Conservation (phyloP, 176 grass and related monocot genomes). For the Oryza glaberrima region DNA sequence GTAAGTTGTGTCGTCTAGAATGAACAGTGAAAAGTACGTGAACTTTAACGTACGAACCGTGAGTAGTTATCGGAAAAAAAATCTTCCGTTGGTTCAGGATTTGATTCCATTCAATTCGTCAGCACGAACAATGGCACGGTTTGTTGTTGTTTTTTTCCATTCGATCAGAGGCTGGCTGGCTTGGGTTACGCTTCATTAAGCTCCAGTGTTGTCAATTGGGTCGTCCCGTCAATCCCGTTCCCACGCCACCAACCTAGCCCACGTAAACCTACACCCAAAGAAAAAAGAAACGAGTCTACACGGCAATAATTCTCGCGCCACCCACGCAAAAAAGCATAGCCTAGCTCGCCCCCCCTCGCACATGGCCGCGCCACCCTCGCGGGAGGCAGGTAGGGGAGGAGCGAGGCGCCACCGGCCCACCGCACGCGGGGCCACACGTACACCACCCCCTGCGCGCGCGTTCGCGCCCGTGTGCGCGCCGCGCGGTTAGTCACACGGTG, state of each 20-base stretch:
- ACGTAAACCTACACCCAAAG: neutral
- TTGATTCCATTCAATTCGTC: neutral
- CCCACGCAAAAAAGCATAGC: conserved; percentile 27
- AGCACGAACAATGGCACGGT: neutral
- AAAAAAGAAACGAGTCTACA: neutral
- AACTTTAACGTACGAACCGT: neutral
- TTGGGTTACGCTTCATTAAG: neutral
- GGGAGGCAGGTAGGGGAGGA: conserved; percentile 14
- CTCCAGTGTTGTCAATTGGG: neutral
- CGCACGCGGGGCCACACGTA: neutral
- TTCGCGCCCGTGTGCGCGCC: no score
- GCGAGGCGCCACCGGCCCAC: neutral
- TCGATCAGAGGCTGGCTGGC: neutral
- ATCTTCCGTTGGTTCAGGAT: neutral
- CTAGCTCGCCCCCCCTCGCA: neutral
- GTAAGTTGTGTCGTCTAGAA: no score
- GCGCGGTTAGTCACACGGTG: neutral
- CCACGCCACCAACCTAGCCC: neutral
- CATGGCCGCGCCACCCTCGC: conserved; percentile 40
- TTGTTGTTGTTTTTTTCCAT: neutral
- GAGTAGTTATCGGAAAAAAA: neutral
- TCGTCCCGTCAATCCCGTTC: conserved; percentile 23
- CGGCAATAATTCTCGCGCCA: conserved; percentile 46
- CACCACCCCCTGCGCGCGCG: neutral
- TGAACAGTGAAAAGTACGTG: neutral